Conservation (phyloP, 257 asterid species). For the Craterostigma plantagineum region DNA sequence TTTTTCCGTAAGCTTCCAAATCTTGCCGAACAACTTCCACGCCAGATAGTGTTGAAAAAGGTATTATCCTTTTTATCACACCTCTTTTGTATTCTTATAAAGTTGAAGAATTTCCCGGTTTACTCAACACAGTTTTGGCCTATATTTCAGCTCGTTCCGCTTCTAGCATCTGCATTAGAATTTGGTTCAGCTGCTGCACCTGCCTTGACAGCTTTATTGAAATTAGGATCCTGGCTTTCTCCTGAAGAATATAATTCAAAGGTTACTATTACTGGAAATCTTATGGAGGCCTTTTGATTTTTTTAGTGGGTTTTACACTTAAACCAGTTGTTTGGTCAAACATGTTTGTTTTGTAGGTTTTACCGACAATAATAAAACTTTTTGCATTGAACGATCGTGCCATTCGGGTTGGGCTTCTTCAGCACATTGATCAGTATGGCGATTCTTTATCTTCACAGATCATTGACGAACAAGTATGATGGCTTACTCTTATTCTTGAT, state of each 20-base stretch:
- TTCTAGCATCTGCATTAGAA: constrained; percentile 85
- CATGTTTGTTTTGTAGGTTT: constrained; percentile 28
- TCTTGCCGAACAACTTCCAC: constrained; percentile 94
- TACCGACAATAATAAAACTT: constrained; percentile 78
- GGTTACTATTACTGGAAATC: constrained; percentile 24
- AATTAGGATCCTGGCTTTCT: constrained; percentile 85
- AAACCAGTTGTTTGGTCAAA: constrained; percentile 7
- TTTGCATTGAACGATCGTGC: constrained; percentile 88
- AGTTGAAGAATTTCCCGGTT: neutral
- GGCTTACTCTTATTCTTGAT: constrained; percentile 3
- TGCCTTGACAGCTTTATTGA: constrained; percentile 85
- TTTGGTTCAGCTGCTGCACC: constrained; percentile 99
- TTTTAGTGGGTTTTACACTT: constrained; percentile 1
- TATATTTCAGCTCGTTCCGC: constrained; percentile 69
- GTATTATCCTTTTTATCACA: constrained; percentile 16
- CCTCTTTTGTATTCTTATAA: constrained; percentile 8
- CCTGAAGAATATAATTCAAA: constrained; percentile 61
- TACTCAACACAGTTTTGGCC: constrained; percentile 7
- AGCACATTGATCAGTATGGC: constrained; percentile 89
- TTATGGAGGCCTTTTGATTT: constrained; percentile 1
- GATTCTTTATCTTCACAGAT: constrained; percentile 70
- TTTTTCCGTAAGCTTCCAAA: constrained; percentile 95
- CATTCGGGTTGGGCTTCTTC: constrained; percentile 74
- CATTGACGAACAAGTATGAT: constrained; percentile 82
- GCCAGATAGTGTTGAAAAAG: constrained; percentile 91